These are phyloP conservation scores for Artemisia argyi DNA, from an alignment of 129 eudicot genomes.

Conservation along the genomic window DNA sequence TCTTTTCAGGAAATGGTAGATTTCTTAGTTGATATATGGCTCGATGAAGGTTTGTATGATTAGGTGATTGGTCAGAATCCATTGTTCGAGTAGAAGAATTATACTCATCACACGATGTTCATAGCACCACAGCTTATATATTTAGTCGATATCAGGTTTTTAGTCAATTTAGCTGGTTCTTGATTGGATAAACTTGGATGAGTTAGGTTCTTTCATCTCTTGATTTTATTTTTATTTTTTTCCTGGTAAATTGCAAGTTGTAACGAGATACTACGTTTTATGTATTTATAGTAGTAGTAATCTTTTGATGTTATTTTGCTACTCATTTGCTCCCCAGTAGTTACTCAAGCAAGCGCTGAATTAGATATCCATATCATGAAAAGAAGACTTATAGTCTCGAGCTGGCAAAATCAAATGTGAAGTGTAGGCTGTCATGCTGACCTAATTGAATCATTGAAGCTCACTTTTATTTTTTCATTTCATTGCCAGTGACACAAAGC, in stretches of 20 bases:
- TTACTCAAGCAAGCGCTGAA: too few species aligned
- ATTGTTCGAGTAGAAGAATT: constrained; percentile 24
- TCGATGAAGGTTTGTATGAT: constrained; percentile 73
- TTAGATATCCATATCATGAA: too few species aligned
- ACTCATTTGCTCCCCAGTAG: too few species aligned
- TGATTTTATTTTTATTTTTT: constrained; percentile 15
- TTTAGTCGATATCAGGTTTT: constrained; percentile 18
- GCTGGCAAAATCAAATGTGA: too few species aligned
- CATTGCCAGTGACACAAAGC: too few species aligned
- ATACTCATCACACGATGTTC: constrained; percentile 8
- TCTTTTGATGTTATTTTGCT: too few species aligned
- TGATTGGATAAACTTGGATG: constrained; percentile 16
- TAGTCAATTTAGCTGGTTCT: constrained; percentile 13
- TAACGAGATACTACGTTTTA: too few species aligned
- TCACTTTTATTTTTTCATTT: too few species aligned
- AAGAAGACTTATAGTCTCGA: too few species aligned
- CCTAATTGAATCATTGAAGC: too few species aligned
- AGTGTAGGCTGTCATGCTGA: too few species aligned
- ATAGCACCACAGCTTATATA: constrained; percentile 21
- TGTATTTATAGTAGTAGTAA: too few species aligned
- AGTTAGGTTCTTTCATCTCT: constrained; percentile 12
- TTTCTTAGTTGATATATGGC: constrained; percentile 79
- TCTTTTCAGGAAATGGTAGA: constrained; percentile 80
- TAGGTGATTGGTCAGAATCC: constrained; percentile 29
- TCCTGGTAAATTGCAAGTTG: constrained; percentile 6